Percentiles rank a stretch among this genome's conserved stretches.
These are phyloP conservation scores for Scheffersomyces insectosa DNA, from an alignment of 1,139 yeast genomes.

Conservation along the genomic window DNA sequence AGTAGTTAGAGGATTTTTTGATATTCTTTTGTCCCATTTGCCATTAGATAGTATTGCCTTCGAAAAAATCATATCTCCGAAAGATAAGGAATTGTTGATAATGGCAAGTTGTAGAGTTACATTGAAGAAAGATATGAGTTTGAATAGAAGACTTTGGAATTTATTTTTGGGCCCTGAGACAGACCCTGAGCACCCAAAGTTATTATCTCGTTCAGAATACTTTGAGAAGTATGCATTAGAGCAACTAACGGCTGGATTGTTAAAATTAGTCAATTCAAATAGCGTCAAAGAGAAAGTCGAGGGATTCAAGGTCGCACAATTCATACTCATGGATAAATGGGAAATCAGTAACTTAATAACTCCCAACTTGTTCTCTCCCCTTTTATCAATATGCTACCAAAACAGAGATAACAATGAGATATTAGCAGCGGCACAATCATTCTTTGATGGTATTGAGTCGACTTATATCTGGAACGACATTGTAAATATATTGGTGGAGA, in stretches of 20 bases:
- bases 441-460: slow-evolving; percentile 87
- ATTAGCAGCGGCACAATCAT: slow-evolving; percentile 57
- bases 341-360: slow-evolving; percentile 78
- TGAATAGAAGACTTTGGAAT: slow-evolving; percentile 88
- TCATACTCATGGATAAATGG: slow-evolving; percentile 87
- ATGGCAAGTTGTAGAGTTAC: slow-evolving; percentile 69
- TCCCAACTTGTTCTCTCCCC: slow-evolving; percentile 68
- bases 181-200: slow-evolving; percentile 12
- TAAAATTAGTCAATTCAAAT: slow-evolving; percentile 43
- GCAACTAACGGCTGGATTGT: slow-evolving; percentile 52
- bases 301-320: slow-evolving; percentile 61
- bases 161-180: slow-evolving; percentile 82
- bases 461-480: slow-evolving; percentile 72
- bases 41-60: slow-evolving; percentile 65
- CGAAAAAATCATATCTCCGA: slow-evolving; percentile 42
- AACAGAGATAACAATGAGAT: slow-evolving; percentile 38
- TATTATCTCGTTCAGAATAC: slow-evolving; percentile 46
- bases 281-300: slow-evolving; percentile 36
- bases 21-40: slow-evolving; percentile 66
- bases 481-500: slow-evolving; percentile 20
- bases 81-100: slow-evolving; percentile 60
- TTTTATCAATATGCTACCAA: slow-evolving; percentile 43
- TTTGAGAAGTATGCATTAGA: slow-evolving; percentile 58
- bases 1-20: slow-evolving; percentile 88
- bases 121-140: slow-evolving; percentile 84